phyloP scores from a whole-genome alignment of 1,284 basidiomycete species.

The Naganishia cerealis region DNA sequence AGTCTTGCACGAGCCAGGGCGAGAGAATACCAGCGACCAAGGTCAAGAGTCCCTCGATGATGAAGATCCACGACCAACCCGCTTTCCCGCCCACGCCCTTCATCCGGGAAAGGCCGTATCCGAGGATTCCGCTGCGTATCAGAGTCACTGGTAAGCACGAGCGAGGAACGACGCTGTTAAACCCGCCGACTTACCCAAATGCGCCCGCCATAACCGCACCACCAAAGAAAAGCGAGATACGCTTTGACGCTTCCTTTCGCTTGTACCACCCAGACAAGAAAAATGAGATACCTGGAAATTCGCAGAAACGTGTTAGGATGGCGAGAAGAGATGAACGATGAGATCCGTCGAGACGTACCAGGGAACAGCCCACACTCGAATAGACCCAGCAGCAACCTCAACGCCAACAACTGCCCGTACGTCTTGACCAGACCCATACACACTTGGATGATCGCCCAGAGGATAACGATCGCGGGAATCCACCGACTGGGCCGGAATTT shows the following conservation, averaged over 20 bases:
- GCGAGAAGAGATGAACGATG: background rate
- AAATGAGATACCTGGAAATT: slow-evolving; percentile 52
- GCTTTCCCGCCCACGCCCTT: slow-evolving; percentile 53
- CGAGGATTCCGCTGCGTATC: slow-evolving; percentile 47
- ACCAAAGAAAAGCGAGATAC: slow-evolving; percentile 56
- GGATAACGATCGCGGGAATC: slow-evolving; percentile 50
- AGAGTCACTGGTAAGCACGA: background rate
- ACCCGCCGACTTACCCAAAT: slow-evolving; percentile 27
- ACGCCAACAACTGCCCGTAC: slow-evolving; percentile 47
- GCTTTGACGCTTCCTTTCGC: slow-evolving; percentile 50
- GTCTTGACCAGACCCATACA: slow-evolving; percentile 53
- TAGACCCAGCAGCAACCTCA: slow-evolving; percentile 53
- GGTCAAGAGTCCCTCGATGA: slow-evolving; percentile 55
- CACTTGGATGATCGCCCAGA: slow-evolving; percentile 50
- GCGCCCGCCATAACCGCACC: slow-evolving; percentile 55
- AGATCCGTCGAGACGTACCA: background rate
- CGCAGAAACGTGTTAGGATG: slow-evolving; percentile 1
- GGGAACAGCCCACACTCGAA: slow-evolving; percentile 48
- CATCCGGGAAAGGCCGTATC: slow-evolving; percentile 51
- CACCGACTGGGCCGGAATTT: slow-evolving; percentile 48
- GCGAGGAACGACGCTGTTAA: too few relatives aligned
- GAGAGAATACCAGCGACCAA: slow-evolving; percentile 49
- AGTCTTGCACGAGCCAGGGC: slow-evolving; percentile 55
- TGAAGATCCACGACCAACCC: slow-evolving; percentile 58
- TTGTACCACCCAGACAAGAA: slow-evolving; percentile 55